Evolutionary conservation across 208 protist species (phyloP), one percentile per base, ranked within the genome.

Genomic region (Entamoeba histolytica): DNA sequence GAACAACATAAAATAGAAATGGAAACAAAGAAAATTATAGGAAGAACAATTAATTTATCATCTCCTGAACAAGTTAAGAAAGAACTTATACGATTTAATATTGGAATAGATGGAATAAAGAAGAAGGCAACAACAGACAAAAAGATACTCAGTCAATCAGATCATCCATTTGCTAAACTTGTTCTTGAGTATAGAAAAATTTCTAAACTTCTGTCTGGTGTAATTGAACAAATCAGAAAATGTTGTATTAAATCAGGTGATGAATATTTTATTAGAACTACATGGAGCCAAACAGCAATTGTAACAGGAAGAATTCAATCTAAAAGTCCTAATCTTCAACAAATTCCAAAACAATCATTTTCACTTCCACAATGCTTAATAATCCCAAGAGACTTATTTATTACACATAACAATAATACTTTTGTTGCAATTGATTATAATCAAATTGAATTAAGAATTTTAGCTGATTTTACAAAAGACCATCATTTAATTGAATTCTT

Each of bases 361-460:
- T 7, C 8, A 35, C 8, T 78, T 0, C 61, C 1, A 78, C 17
- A 78, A 35, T 10, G 3, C 0, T 0, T 10, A 49, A 1, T 92
- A 19, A 49, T 10, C 0, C 12, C 91, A 31, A 7, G 91, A 51
- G 91, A 92, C 5, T 92, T 50, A 31, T 50, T 92, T 28, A 50
- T 92, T 49, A 10, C 91, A 31, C 17, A 47, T 44, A 23, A 92
- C 0, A n/a, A n/a, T 44, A 51, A 92, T 19, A 92, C 91, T 19
- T n/a, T 92, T 23, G 35, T 49, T 47, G 35, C 91, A 50, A 35
- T 92, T 44, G 91, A 92, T 49, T 92, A 92, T 50, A 51, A 50
- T n/a, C 91, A 92, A 92, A 92, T 92, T 92, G 91, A 92, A 49
- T 50, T 92, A n/a, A 47, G 91, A 28, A 92, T 92, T 19, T 31